phyloP scores from a whole-genome alignment of 495 filamentous ascomycete species.

The Podospora pseudocomata region DNA sequence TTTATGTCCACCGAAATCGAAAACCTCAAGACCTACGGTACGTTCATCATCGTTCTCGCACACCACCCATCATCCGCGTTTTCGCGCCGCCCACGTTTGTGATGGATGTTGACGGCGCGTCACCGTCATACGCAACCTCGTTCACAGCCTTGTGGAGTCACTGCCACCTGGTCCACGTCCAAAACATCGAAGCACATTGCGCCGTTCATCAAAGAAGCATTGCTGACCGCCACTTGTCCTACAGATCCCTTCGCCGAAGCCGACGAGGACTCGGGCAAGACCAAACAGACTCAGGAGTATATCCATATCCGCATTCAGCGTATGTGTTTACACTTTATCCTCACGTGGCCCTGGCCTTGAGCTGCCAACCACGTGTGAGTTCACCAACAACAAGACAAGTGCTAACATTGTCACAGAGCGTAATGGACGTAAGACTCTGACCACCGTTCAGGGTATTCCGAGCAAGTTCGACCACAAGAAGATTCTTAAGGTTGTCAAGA shows the following conservation, averaged over 20 bases:
- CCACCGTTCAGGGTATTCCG: conserved; percentile 95
- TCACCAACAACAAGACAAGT: neutral
- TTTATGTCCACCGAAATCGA: conserved; percentile 97
- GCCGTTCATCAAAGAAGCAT: neutral
- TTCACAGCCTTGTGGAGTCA: neutral
- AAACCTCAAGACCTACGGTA: conserved; percentile 98
- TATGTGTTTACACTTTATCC: conserved; percentile 48
- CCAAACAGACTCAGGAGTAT: conserved; percentile 87
- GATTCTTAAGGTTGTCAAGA: conserved; percentile 99
- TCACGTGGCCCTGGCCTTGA: neutral
- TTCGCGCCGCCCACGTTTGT: neutral
- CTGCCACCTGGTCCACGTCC: neutral
- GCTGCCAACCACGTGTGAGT: neutral
- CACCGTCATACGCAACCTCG: neutral
- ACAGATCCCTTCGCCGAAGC: conserved; percentile 99
- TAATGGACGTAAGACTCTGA: conserved; percentile 99
- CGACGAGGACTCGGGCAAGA: conserved; percentile 96
- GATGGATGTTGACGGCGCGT: neutral
- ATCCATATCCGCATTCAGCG: conserved; percentile 99
- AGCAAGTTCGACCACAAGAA: conserved; percentile 99
- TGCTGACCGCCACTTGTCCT: neutral
- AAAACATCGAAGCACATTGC: neutral
- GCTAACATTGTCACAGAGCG: conserved; percentile 61
- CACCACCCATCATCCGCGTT: neutral
- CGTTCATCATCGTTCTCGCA: conserved; percentile 35